phyloP scores from a whole-genome alignment of 805 yeast genomes.

The Ogataea methanolica region DNA sequence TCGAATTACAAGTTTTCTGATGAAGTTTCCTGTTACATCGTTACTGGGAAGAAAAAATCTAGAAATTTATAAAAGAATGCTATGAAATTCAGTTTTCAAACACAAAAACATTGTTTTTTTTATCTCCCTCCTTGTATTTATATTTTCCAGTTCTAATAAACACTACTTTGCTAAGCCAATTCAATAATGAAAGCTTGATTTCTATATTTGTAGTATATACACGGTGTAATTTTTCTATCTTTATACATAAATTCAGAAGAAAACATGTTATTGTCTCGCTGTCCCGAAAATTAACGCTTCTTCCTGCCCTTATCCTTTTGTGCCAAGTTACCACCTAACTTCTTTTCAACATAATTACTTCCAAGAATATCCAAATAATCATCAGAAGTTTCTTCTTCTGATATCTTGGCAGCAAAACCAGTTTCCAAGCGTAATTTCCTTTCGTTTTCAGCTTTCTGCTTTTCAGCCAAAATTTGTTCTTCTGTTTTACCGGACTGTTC shows the following conservation, averaged over 20 bases:
- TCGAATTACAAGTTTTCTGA: conserved; percentile 44
- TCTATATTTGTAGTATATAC: neutral
- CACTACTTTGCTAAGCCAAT: no score
- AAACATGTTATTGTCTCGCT: neutral
- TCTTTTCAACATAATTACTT: conserved; percentile 31
- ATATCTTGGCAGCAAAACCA: conserved; percentile 21
- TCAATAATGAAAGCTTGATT: no score
- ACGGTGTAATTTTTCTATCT: neutral
- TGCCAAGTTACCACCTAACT: conserved; percentile 33
- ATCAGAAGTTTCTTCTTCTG: conserved; percentile 25
- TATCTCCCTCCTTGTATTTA: no score
- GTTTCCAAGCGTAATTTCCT: conserved; percentile 26
- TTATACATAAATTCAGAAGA: no score
- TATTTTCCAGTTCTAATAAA: no score
- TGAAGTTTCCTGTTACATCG: conserved; percentile 36
- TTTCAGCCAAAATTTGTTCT: conserved; percentile 22
- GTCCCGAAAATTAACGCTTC: conserved; percentile 11
- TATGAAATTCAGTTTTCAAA: neutral
- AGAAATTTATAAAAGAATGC: neutral
- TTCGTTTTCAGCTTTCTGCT: conserved; percentile 25
- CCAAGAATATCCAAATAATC: conserved; percentile 60
- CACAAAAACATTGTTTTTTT: neutral
- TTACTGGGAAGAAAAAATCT: conserved; percentile 35
- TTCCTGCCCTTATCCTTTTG: conserved; percentile 27
- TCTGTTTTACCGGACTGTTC: conserved; percentile 32